Evolutionary conservation across 768 basidiomycete genomes (phyloP).

Genomic region (Phallus indusiatus): DNA sequence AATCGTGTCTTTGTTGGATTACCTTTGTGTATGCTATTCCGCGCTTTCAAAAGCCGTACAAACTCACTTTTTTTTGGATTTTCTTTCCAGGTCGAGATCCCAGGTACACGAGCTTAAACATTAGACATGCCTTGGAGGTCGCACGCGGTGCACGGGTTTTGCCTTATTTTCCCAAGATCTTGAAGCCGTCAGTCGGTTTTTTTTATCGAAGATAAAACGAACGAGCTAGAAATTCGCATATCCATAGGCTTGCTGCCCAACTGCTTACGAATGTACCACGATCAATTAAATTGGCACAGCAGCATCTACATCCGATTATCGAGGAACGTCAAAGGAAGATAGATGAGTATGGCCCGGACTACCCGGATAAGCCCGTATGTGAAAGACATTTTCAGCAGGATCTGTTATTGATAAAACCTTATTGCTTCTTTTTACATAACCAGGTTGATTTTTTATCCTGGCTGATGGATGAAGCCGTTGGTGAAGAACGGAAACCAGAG

Average conservation of each 20-base stretch:
- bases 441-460: slow-evolving; percentile 40
- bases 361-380: slow-evolving; percentile 26
- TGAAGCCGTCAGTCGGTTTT: neutral
- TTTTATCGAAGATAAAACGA: neutral
- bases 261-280: slow-evolving; percentile 6
- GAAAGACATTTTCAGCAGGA: no score
- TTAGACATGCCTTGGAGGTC: neutral
- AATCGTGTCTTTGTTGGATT: neutral
- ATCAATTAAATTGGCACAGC: slow-evolving; percentile 8
- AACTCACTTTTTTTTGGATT: neutral
- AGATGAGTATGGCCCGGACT: slow-evolving; percentile 18
- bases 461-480: slow-evolving; percentile 31
- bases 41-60: neutral
- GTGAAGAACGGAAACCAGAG: slow-evolving; percentile 21
- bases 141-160: neutral
- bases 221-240: neutral
- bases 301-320: slow-evolving; percentile 22
- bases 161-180: neutral
- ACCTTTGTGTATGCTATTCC: neutral
- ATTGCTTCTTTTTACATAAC: neutral
- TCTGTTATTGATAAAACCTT: neutral
- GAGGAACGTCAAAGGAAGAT: slow-evolving; percentile 19
- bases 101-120: neutral
- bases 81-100: neutral
- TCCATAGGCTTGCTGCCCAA: slow-evolving; percentile 5